Base-by-base conservation (phyloP, 352 stramenopile species). In the Thraustotheca clavata region DNA sequence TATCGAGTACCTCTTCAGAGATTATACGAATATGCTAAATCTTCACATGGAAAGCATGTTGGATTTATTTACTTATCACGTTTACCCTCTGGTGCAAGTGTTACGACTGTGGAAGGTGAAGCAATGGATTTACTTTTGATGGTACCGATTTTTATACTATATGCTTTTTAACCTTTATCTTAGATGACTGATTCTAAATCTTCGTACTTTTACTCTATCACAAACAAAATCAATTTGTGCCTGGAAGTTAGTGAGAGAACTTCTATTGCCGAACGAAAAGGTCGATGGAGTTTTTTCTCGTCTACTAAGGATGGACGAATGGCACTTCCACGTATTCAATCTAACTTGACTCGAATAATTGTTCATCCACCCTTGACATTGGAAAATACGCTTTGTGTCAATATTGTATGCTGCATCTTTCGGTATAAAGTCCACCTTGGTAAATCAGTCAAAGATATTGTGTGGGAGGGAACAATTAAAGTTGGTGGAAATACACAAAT, bases 401-500 rank as follows among this genome's bases (percentile, higher is more conserved):
- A 65, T 32, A 50, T 65, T 2, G 40, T 65, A 6, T 65, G 57
- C 41, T 65, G 57, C 32, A 32, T 65, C n/a, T 65, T 47, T 41
- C 57, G 55, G 16, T 18, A 18, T 6, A 41, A 54, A 11, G 18
- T 50, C 7, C 14, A 24, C 20, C 52, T 49, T 20, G 52, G 52
- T 3, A 61, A 61, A 29, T 12, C 29, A 11, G 49, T 38, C 2
- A 61, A 61, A 24, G 50, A 60, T 38, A 34, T 65, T 16, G 41
- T 65, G 4, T 65, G 57, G 57, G 57, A 65, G 57, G 57, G 57
- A 29, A 39, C 57, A n/a, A 54, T 65, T 32, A 65, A 65, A 22
- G 26, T 35, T 0, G 57, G 57, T 18, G 41, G 57, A 29, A 9
- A 18, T 20, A 46, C 57, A 5, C 31, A 27, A 8, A 55, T 65